These are phyloP conservation scores for cucumber (Cucumis sativus) DNA, from an alignment of 306 rosid species.

Conservation along the genomic window DNA sequence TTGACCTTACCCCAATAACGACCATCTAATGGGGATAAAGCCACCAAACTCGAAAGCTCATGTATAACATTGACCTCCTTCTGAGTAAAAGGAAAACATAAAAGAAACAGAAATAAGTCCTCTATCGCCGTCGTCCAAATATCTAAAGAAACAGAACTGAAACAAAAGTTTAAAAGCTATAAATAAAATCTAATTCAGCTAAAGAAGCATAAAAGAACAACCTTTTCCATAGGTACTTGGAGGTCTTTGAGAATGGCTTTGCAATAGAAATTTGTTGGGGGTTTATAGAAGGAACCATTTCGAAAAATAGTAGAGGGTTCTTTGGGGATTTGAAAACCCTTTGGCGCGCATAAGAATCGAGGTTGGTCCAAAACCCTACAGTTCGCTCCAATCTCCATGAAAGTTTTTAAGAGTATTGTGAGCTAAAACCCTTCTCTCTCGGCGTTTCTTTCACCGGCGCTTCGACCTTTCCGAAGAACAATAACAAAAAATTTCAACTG, in stretches of 20 bases:
- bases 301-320: not conserved
- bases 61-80: conserved; percentile 7
- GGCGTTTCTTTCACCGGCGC: not conserved
- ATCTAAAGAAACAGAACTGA: not conserved
- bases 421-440: not conserved
- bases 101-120: not conserved
- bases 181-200: not conserved
- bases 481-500: not conserved
- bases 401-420: not conserved
- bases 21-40: conserved; percentile 64
- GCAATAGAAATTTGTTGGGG: conserved; percentile 16
- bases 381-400: conserved; percentile 16
- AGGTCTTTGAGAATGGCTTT: conserved; percentile 19
- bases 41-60: conserved; percentile 42
- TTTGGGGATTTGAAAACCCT: not conserved
- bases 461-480: not conserved
- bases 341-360: not conserved
- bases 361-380: conserved; percentile 5
- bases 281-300: not conserved
- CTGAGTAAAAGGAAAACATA: not conserved
- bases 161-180: not conserved
- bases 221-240: conserved; percentile 6
- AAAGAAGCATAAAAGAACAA: not conserved
- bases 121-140: not conserved
- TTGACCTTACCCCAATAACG: conserved; percentile 55